These are phyloP conservation scores for Drechslerella coelobrocha DNA, from an alignment of 2,329 filamentous ascomycete species.

Conservation along the genomic window DNA sequence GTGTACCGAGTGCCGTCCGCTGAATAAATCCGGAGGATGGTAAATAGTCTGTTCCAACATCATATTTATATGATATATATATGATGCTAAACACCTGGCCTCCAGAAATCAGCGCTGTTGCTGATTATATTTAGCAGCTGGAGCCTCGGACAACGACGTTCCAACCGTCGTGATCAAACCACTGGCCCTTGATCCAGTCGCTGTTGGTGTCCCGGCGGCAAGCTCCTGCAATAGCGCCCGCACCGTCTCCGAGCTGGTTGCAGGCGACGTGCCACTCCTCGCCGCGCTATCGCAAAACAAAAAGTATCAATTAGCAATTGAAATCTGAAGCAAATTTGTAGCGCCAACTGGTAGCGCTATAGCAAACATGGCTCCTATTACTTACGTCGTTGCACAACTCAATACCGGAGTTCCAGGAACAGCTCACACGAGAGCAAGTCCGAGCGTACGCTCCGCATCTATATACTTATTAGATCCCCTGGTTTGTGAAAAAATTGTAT, in stretches of 20 bases:
- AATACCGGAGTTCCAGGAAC: neutral
- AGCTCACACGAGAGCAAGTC: slow-evolving; percentile 4
- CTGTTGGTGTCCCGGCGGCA: neutral
- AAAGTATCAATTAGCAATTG: too few species aligned
- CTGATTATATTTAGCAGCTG: neutral
- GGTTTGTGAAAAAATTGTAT: too few species aligned
- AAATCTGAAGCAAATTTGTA: neutral
- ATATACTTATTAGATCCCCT: too few species aligned
- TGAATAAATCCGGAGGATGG: too few species aligned
- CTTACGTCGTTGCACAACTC: slow-evolving; percentile 20
- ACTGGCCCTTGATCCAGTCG: slow-evolving; percentile 2
- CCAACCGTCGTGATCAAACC: slow-evolving; percentile 7
- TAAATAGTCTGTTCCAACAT: too few species aligned
- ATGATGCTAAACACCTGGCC: too few species aligned
- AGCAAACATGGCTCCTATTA: too few species aligned
- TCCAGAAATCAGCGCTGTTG: too few species aligned
- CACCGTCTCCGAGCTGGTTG: neutral
- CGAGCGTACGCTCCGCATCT: slow-evolving; percentile 1
- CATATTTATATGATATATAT: too few species aligned
- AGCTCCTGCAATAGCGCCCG: neutral
- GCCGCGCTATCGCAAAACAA: neutral
- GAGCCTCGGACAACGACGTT: neutral
- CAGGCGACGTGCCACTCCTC: neutral
- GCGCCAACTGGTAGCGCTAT: neutral
- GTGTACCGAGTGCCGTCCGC: too few species aligned